Base-by-base conservation (phyloP, 2,329 filamentous ascomycete species). In the Ascochyta viciae-villosae region DNA sequence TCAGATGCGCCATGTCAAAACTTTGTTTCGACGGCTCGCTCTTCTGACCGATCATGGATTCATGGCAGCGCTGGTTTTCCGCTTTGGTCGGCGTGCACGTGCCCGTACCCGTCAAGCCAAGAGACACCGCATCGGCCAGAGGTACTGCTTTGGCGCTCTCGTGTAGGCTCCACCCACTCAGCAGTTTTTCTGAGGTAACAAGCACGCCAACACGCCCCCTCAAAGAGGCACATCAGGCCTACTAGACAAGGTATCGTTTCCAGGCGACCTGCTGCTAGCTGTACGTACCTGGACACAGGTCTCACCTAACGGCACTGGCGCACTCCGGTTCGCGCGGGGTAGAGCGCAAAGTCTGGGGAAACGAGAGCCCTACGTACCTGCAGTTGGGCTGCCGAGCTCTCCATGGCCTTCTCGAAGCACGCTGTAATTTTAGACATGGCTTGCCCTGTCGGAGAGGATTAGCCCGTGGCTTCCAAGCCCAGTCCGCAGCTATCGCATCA, bases 81-180 rank as follows among this genome's bases (percentile, higher is more conserved):
- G 53, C 45, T 49, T 61, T 49, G 41, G 49, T 50, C 16, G 4
- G 19, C 24, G 45, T 48, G 65, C 58, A 67, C 66, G 68, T 70
- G 70, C 63, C 62, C 65, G 68, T 70, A 68, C 63, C 62, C 56
- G 50, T 68, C 63, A 53, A 42, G 68, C 63, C 61, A 63, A 61
- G 66, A 61, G 57, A 65, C 58, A 68, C 66, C 62, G 68, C 69
- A 69, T 72, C 70, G 70, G 70, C 56, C 64, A 65, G 60, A 64
- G 58, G 57, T 58, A 62, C 67, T 51, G 58, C 63, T 71, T 68
- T 56, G 65, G 68, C 62, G 55, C 54, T 52, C 60, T 49, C 54
- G 61, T 58, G 37, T 38, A 13, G 49, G 54, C 60, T 63, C 62
- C 51, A 61, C 65, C 53, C 66, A 69, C 54, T 69, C 64, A 68